A percentile compares a stretch with the other conserved stretches of the same genome.
Conservation (phyloP, 176 grass and related monocot species). For the Eremochloa ophiuroides region DNA sequence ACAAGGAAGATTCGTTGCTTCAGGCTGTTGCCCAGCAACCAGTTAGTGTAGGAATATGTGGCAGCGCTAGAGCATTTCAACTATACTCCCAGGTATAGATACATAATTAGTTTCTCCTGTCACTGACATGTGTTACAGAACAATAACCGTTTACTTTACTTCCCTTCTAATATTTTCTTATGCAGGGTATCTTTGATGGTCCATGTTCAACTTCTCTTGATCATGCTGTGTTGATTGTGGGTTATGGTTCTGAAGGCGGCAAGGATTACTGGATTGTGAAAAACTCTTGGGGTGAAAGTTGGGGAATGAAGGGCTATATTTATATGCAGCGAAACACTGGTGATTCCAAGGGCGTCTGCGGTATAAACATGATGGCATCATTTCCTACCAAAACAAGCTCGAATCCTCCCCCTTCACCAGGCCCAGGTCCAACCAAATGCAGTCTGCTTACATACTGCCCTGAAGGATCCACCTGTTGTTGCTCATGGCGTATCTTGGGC, state of each 20-base stretch:
- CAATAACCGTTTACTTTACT: neutral
- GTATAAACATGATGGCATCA: conserved; percentile 88
- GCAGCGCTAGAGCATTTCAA: conserved; percentile 87
- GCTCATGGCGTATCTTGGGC: conserved; percentile 61
- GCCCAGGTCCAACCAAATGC: conserved; percentile 84
- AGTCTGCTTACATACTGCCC: conserved; percentile 70
- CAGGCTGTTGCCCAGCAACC: conserved; percentile 86
- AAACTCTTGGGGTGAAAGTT: conserved; percentile 88
- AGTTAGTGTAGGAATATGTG: conserved; percentile 95
- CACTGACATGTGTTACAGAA: neutral
- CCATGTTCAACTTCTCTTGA: conserved; percentile 90
- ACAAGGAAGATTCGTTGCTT: conserved; percentile 69
- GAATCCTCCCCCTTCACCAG: conserved; percentile 80
- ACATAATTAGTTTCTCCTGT: neutral
- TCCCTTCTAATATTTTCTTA: conserved; percentile 17
- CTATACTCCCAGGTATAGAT: conserved; percentile 67
- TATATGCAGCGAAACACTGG: conserved; percentile 63
- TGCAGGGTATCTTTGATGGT: conserved; percentile 90
- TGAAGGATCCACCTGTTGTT: conserved; percentile 84
- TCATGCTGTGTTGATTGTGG: conserved; percentile 91
- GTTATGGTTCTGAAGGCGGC: conserved; percentile 77
- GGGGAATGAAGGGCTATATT: conserved; percentile 95
- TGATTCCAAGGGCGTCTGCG: conserved; percentile 59
- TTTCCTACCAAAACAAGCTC: conserved; percentile 77
- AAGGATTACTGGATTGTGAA: conserved; percentile 98